phyloP scores from a whole-genome alignment of 2,329 filamentous ascomycete genomes.

The Penicillium digitatum region DNA sequence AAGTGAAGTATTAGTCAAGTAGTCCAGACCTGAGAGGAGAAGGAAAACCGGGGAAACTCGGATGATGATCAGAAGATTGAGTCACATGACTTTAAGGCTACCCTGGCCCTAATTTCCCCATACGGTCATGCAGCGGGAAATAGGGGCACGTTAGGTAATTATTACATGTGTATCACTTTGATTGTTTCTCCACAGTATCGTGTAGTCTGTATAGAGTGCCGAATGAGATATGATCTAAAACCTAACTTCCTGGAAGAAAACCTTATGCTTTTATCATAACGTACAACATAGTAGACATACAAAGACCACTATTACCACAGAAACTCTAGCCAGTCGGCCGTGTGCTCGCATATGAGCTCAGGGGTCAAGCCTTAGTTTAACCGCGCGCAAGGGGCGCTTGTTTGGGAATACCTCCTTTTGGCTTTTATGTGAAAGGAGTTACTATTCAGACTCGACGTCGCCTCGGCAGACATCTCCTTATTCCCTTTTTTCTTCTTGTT shows the following conservation, averaged over 20 bases:
- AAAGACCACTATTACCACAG: not conserved
- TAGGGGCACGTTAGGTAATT: not conserved
- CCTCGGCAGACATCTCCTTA: slow-evolving; percentile 5
- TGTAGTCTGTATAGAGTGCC: not conserved
- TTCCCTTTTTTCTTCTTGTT: slow-evolving; percentile 15
- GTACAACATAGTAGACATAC: not conserved
- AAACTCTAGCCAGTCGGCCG: not conserved
- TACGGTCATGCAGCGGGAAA: not conserved
- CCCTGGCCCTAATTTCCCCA: slow-evolving; percentile 11
- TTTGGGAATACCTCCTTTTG: slow-evolving; percentile 35
- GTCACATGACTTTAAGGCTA: slow-evolving; percentile 6
- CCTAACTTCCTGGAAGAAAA: not conserved
- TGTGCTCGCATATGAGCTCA: slow-evolving; percentile 5
- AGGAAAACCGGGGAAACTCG: slow-evolving; percentile 10
- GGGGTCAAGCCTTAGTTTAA: slow-evolving; percentile 24
- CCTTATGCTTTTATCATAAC: not conserved
- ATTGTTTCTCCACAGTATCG: not conserved
- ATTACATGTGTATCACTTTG: not conserved
- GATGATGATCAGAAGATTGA: slow-evolving; percentile 5
- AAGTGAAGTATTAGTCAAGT: slow-evolving; percentile 17
- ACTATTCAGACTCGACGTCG: slow-evolving; percentile 8
- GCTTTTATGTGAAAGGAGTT: slow-evolving; percentile 21
- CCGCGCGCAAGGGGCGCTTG: slow-evolving; percentile 41
- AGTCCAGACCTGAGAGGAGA: slow-evolving; percentile 5
- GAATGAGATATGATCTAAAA: not conserved